Evolutionary conservation across 768 basidiomycete genomes (phyloP), one percentile per base, ranked within the genome.

Genomic region (Hypholoma fasciculare): DNA sequence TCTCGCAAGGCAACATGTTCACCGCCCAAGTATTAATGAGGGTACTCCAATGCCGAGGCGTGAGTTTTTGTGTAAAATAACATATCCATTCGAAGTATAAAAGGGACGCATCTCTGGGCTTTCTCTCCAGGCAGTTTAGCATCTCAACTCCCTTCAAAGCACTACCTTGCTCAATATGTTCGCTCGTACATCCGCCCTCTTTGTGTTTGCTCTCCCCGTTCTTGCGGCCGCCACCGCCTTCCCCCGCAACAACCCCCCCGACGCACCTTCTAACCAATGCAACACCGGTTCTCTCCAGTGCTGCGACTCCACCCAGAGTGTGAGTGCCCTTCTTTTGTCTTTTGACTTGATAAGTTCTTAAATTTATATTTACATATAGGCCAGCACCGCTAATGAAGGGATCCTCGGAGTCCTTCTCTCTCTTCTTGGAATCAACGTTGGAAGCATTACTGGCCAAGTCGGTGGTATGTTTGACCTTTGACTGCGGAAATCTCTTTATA

Each of bases 241-340:
- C 43, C 63, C 67, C 39, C 61, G 64, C 26, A 58, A 26, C 26
- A 55, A 49, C 43, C 38, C 20, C 34, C 13, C 19, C 14, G 20
- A 8, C n/a, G 43, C 58, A 8, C 56, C 56, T 17, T 60, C 55
- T 19, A 62, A 62, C 56, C 64, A 65, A 39, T 69, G 69, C 66
- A 69, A 68, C 57, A 68, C 65, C 23, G 73, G 71, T 5, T 38
- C 55, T 16, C 49, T 74, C 16, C 63, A 70, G 26, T 74, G 73
- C 66, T 72, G 71, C 58, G 55, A 63, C 58, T 62, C 54, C 3
- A 52, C 58, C 39, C 46, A 61, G 55, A 43, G 42, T 56, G 72
- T 69, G 38, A 60, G 65, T 44, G 9, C 9, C 17, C 9, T n/a
- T 23, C 13, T 7, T 44, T 12, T 23, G 23, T 37, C 2, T 9